A percentile compares a stretch with the other conserved stretches of the same genome.
Evolutionary conservation across 2,329 filamentous ascomycete species (phyloP).

Genomic region (Onygenales sp.): DNA sequence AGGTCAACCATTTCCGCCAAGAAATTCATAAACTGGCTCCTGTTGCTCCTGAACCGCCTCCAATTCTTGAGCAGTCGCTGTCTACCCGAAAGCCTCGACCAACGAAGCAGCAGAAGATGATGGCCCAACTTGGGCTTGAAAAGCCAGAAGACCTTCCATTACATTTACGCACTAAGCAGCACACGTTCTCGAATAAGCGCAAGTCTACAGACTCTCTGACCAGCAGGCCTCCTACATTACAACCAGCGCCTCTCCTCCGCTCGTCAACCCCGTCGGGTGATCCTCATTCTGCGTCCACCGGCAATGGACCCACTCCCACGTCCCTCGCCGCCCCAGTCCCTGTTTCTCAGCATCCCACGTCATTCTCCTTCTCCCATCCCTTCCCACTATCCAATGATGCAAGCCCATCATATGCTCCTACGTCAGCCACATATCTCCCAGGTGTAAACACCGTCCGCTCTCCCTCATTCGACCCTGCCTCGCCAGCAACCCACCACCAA

Average conservation of each 20-base stretch:
- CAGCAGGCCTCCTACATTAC: conserved; percentile 19
- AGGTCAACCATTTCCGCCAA: conserved; percentile 97
- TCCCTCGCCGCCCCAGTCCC: conserved; percentile 12
- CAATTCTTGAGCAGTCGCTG: conserved; percentile 74
- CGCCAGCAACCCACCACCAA: conserved; percentile 27
- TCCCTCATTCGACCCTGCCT: conserved; percentile 30
- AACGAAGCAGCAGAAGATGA: conserved; percentile 92
- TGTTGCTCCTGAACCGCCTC: conserved; percentile 76
- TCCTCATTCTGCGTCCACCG: conserved; percentile 20
- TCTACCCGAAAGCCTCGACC: conserved; percentile 93
- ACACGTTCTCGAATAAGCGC: conserved; percentile 52
- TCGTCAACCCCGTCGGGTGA: conserved; percentile 20
- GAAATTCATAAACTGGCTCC: conserved; percentile 92
- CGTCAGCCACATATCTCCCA: conserved; percentile 28
- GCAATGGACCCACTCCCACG: conserved; percentile 24
- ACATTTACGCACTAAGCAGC: conserved; percentile 68
- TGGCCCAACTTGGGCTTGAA: conserved; percentile 78
- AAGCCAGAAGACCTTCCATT: conserved; percentile 86
- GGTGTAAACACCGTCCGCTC: conserved; percentile 23
- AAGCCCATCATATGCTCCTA: conserved; percentile 27
- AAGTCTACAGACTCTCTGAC: conserved; percentile 50
- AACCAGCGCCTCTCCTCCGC: conserved; percentile 20
- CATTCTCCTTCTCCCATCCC: conserved; percentile 30
- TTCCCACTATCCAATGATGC: conserved; percentile 29
- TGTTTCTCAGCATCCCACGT: conserved; percentile 18